These are phyloP conservation scores for Hypoxylon sp. DNA, from an alignment of 2,329 filamentous ascomycete species.

Conservation along the genomic window DNA sequence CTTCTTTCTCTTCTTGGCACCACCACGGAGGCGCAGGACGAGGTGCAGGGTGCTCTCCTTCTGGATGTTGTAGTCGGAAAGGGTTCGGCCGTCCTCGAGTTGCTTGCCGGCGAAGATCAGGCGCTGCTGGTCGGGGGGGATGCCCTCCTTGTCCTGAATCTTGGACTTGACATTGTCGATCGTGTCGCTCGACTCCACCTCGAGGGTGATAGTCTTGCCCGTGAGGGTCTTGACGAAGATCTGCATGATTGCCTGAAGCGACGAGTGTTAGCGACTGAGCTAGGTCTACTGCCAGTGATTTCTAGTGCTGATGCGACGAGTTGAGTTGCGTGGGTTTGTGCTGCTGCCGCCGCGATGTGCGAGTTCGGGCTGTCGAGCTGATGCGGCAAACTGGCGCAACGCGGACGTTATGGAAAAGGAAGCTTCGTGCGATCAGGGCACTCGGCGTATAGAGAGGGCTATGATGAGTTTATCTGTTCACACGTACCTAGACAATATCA, in stretches of 20 bases:
- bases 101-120: constrained; percentile 99
- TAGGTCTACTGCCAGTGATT: constrained; percentile 49
- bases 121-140: constrained; percentile 98
- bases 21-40: constrained; percentile 97
- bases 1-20: constrained; percentile 99
- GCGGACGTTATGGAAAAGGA: background rate
- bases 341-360: too few relatives aligned
- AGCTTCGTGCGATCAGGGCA: too few relatives aligned
- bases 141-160: constrained; percentile 98
- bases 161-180: constrained; percentile 99
- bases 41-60: constrained; percentile 99
- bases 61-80: constrained; percentile 99
- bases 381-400: background rate
- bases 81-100: constrained; percentile 98
- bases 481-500: constrained; percentile 69
- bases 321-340: background rate
- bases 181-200: constrained; percentile 99
- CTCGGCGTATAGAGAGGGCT: background rate
- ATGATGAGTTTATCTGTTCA: background rate
- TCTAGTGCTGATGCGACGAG: background rate
- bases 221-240: constrained; percentile 88
- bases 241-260: constrained; percentile 72
- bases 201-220: constrained; percentile 99
- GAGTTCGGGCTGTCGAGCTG: background rate
- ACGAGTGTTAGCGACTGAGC: constrained; percentile 38